Conservation (phyloP, 345 rosid genomes). For the Zanthoxylum bungeanum region DNA sequence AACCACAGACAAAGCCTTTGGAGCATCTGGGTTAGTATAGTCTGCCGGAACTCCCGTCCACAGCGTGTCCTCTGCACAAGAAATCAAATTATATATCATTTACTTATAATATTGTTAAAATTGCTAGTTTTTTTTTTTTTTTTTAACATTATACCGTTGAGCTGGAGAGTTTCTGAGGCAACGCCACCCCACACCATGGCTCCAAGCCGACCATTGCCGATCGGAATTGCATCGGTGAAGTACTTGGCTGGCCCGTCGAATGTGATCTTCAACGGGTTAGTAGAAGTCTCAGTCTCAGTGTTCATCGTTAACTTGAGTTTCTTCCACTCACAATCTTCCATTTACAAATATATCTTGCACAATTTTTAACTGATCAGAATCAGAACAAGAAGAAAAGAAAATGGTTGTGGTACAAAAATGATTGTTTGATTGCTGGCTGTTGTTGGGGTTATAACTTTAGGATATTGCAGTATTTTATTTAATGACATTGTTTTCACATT, state of each 20-base stretch:
- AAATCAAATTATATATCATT: conserved; percentile 6
- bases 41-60: conserved; percentile 86
- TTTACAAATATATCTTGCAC: no score
- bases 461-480: no score
- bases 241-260: conserved; percentile 66
- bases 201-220: conserved; percentile 89
- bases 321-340: no score
- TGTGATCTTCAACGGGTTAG: conserved; percentile 52
- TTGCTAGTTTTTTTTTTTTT: not conserved
- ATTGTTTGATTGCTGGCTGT: no score
- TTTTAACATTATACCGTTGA: conserved; percentile 60
- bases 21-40: conserved; percentile 61
- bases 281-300: conserved; percentile 12
- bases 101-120: not conserved
- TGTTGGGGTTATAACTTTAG: no score
- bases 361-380: not conserved
- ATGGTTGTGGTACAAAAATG: no score
- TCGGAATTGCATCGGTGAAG: conserved; percentile 87
- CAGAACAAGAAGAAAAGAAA: not conserved
- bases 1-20: conserved; percentile 57
- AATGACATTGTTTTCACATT: no score
- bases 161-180: conserved; percentile 62
- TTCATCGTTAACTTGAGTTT: conserved; percentile 26
- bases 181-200: conserved; percentile 95
- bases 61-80: conserved; percentile 66